Percentiles rank a stretch among this genome's conserved stretches.
These are phyloP conservation scores for Erigeron canadensis DNA, from an alignment of 129 eudicot species.

Conservation along the genomic window DNA sequence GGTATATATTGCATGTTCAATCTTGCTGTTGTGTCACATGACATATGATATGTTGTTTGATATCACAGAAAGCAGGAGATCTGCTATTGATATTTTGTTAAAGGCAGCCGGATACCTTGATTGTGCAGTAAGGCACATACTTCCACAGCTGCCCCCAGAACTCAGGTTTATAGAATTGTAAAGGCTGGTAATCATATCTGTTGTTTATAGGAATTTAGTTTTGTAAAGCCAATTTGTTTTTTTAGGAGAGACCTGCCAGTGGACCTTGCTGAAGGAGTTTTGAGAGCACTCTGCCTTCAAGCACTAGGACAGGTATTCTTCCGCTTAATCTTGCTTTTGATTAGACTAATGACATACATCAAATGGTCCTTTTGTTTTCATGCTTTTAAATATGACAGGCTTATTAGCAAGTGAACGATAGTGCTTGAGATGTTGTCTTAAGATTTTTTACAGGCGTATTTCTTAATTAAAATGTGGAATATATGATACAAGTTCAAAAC, in stretches of 20 bases:
- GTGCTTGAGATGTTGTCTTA: neutral
- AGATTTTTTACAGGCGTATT: neutral
- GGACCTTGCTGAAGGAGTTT: conserved; percentile 92
- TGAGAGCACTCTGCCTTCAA: conserved; percentile 91
- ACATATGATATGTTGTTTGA: conserved; percentile 14
- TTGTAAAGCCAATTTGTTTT: conserved; percentile 17
- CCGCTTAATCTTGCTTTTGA: conserved; percentile 13
- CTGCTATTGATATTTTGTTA: conserved; percentile 77
- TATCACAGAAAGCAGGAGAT: conserved; percentile 76
- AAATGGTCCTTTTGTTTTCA: conserved; percentile 8
- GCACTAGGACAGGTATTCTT: conserved; percentile 85
- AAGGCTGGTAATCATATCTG: neutral
- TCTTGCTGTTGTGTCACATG: conserved; percentile 16
- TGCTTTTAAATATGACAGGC: conserved; percentile 11
- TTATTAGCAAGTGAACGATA: neutral
- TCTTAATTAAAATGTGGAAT: neutral
- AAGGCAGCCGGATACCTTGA: conserved; percentile 99
- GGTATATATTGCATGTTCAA: neutral
- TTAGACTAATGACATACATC: neutral
- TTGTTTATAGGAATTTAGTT: conserved; percentile 18
- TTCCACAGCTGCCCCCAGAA: conserved; percentile 80
- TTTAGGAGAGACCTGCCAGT: conserved; percentile 86
- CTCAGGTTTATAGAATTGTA: conserved; percentile 51
- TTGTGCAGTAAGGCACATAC: conserved; percentile 82
- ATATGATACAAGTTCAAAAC: neutral